Evolutionary conservation across 1,284 basidiomycete genomes (phyloP), one percentile per base, ranked within the genome.

Genomic region (Malassezia japonica): DNA sequence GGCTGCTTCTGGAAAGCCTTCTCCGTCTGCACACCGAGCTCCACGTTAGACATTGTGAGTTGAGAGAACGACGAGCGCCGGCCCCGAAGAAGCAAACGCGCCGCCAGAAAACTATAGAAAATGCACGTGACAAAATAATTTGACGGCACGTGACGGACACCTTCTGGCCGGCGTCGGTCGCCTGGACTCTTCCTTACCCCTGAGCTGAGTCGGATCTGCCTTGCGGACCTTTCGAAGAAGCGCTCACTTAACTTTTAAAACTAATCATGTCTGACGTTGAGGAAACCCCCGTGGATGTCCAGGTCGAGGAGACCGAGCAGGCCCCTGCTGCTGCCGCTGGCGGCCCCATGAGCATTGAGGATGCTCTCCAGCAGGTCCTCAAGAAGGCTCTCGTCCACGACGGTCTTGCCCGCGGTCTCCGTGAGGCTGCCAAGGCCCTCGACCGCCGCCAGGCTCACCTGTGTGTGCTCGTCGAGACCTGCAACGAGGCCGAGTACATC

Each of bases 371-470:
- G 81, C 86, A 91, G 63, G 78, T 91, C 55, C 78, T 91, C 79
- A 90, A 91, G 82, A 92, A 88, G 75, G 86, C 90, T 50, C 83
- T 96, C 68, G 84, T 91, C 63, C 91, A 96, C 79, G 92, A 98
- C 74, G 91, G 92, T 76, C 88, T 98, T 60, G 89, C 92, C 59
- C 87, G 92, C 65, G 92, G 92, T 78, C 85, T 98, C 61, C 87
- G 92, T 68, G 92, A 98, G 80, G 86, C 83, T 74, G 86, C 92
- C 74, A 98, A 98, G 81, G 89, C 92, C 56, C 82, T 98, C 62
- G 92, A 98, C 83, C 91, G 91, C 79, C 86, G 90, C 72, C 87
- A 94, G 81, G 92, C 92, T 54, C 92, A 96, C 78, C 82, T 98
- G 55, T 96, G 92, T 78, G 91, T 98, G 60, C 85, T 98, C 74